Base-by-base conservation (phyloP, 371 early-diverging fungal species). In the Umbelopsis sp. region DNA sequence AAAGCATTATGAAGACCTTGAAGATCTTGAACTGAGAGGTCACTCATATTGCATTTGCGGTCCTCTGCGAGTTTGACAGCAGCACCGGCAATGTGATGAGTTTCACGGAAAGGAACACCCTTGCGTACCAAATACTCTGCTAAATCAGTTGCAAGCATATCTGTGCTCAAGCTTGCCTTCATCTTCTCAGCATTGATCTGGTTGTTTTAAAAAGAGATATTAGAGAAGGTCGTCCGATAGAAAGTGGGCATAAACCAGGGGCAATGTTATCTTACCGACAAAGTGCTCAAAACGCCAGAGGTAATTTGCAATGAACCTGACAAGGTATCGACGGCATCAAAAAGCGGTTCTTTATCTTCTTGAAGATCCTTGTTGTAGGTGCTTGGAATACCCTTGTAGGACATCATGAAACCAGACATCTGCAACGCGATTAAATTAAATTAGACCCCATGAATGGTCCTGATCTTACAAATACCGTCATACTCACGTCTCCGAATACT, bases 321-420 rank as follows among this genome's bases (percentile, higher is more conserved):
- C 41, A 97, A 75, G 2, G 94, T 97, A 74, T 96, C 96, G 9
- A 86, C 90, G 20, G 97, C 91, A 71, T 97, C 97, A 80, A 98
- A 97, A 87, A 98, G 88, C 37, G 97, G 97, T 76, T 97, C 97
- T 84, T 98, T 98, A 79, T 97, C 99, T 81, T 97, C 99, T 79
- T 98, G 99, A 73, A 98, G 87, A 77, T 97, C 99, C 84, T 97
- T 97, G 89, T 98, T 98, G 84, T 98, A 98, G 12, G 99, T 96
- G 77, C 93, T 94, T 10, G 99, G 97, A 62, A 96, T 84, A 12
- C 97, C 97, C 86, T 97, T 97, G 87, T 94, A 87, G 8, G 97
- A 92, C 97, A 97, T 97, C 91, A 98, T 88, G 78, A 98, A 97
- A 12, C 96, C 97, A 63, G 93, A 76, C 93, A 97, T 90, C 83